phyloP scores from a whole-genome alignment of 805 yeast species.

The Maudiozyma bulderi region DNA sequence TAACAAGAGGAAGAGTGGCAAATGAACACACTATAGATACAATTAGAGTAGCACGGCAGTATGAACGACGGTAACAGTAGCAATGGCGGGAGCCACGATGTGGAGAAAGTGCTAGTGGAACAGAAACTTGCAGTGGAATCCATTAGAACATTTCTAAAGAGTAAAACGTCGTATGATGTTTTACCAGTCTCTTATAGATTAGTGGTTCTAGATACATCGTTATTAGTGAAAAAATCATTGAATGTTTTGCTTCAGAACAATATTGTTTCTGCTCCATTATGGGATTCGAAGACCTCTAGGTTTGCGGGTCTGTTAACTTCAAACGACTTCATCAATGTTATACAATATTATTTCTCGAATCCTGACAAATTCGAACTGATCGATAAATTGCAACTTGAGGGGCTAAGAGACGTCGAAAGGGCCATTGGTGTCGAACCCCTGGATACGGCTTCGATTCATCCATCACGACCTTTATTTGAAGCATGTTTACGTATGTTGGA shows the following conservation, averaged over 20 bases:
- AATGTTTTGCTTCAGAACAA: conserved; percentile 85
- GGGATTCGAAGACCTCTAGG: conserved; percentile 83
- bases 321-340: conserved; percentile 87
- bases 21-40: not conserved
- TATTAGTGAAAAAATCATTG: conserved; percentile 81
- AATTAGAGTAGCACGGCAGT: not conserved
- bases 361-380: conserved; percentile 85
- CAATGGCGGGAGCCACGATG: conserved; percentile 1
- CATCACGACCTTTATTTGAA: conserved; percentile 78
- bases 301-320: conserved; percentile 93
- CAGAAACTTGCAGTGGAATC: conserved; percentile 73
- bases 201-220: conserved; percentile 85
- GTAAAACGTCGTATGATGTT: conserved; percentile 93
- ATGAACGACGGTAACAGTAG: not conserved
- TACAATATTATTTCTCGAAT: conserved; percentile 82
- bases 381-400: conserved; percentile 76
- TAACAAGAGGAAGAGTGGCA: too few species aligned
- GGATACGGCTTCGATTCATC: conserved; percentile 83
- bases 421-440: conserved; percentile 79
- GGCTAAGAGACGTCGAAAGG: conserved; percentile 75
- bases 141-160: conserved; percentile 71
- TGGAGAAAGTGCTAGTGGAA: conserved; percentile 29
- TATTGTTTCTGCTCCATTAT: conserved; percentile 91
- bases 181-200: conserved; percentile 89
- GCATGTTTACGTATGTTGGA: conserved; percentile 90